Evolutionary conservation across 2,329 filamentous ascomycete genomes (phyloP).

Genomic region (Neurospora crassa): DNA sequence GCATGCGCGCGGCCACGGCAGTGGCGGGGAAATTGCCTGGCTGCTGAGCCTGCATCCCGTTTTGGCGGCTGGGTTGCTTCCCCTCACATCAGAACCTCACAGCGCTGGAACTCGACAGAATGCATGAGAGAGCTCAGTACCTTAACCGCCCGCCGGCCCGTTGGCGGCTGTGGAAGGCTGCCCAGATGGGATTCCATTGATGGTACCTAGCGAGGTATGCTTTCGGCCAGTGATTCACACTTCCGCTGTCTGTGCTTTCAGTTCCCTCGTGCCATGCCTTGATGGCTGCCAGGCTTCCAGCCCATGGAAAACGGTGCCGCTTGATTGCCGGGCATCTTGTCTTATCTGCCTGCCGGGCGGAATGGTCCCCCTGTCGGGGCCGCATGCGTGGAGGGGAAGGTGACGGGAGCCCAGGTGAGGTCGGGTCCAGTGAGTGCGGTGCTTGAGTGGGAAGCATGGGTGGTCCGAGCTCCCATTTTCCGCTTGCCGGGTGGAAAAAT

Average conservation of each 20-base stretch:
- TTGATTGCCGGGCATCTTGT: background rate
- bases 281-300: background rate
- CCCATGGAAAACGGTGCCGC: background rate
- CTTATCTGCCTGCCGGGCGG: background rate
- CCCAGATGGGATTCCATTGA: background rate
- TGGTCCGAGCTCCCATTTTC: background rate
- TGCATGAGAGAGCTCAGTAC: background rate
- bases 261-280: background rate
- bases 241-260: background rate
- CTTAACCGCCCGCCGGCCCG: background rate
- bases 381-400: background rate
- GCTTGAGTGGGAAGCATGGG: background rate
- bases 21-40: slow-evolving; percentile 8
- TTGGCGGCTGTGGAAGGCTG: background rate
- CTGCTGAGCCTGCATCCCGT: slow-evolving; percentile 4
- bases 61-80: slow-evolving; percentile 3
- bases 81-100: background rate
- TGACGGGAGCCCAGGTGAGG: background rate
- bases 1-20: slow-evolving; percentile 6
- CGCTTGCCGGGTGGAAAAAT: background rate
- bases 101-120: background rate
- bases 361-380: background rate
- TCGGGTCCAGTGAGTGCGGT: no score
- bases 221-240: background rate
- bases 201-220: no score